Evolutionary conservation across 768 basidiomycete species (phyloP), one percentile per base, ranked within the genome.

Genomic region (Tubosaeta sp.): DNA sequence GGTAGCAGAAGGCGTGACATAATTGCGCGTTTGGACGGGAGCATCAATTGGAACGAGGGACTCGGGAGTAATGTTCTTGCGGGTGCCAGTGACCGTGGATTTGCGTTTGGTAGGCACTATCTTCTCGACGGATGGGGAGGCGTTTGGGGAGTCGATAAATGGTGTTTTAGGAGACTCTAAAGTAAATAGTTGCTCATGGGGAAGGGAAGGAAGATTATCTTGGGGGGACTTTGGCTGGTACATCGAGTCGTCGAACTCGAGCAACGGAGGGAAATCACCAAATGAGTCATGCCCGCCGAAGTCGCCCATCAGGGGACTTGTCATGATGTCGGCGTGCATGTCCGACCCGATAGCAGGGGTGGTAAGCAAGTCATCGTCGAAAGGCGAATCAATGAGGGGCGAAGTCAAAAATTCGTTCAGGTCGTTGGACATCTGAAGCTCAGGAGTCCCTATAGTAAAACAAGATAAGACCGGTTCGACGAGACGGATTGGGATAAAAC

Each of bases 1-100:
- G 0, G 92, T 94, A 1, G 76, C 66, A 0, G 89, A 91, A 0
- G 88, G 84, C 0, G 77, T 77, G 14, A 81, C 60, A 61, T 93
- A 94, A n/a, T 79, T 79, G 56, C 91, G 83, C 0, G 79, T 42
- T 63, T 94, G 91, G 1, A 86, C 90, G 0, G 91, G 92, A 1
- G 91, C 91, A 48, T 87, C 82, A 59, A 84, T 65, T 19, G 85
- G 77, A 22, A 93, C 79, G 19, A 91, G 77, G 3, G 76, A 62
- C 31, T 79, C 79, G 3, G 88, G 84, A 4, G 79, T 80, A 38
- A 85, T 71, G 65, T 85, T 84, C 67, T 82, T 84, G 56, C 88
- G 83, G 7, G 85, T 88, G n/a, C 85, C 86, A 2, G 81, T 88
- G 5, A 79, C 82, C 0, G 42, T 52, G 11, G 56, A 44, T 38